phyloP scores from a whole-genome alignment of 305 asterid species.

The Fraxinus paxiana region DNA sequence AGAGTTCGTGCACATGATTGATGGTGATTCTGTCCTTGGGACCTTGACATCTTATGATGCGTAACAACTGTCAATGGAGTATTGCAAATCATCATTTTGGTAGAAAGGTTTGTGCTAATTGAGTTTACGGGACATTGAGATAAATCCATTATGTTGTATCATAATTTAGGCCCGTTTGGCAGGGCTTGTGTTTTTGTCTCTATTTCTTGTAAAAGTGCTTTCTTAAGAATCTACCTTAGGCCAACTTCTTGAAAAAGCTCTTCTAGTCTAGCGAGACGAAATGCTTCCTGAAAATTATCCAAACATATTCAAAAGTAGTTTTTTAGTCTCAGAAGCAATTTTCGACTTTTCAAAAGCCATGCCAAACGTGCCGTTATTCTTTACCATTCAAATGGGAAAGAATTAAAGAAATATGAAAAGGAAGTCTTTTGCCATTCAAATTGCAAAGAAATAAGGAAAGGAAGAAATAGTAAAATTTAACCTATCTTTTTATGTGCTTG shows the following conservation, averaged over 20 bases:
- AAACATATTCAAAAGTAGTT: not conserved
- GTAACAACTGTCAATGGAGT: not conserved
- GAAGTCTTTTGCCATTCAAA: not conserved
- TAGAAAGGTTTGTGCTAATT: not conserved
- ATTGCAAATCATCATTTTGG: not conserved
- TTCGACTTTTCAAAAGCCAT: not conserved
- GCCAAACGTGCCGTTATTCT: not conserved
- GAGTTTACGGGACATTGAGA: not conserved
- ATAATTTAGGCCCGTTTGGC: not conserved
- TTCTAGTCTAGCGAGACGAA: not conserved
- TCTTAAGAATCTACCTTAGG: not conserved
- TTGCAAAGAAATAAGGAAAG: not conserved
- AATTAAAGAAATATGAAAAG: not conserved
- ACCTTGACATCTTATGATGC: not conserved
- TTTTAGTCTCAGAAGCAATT: not conserved
- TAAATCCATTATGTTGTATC: not conserved
- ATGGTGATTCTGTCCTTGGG: not conserved
- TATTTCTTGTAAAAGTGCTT: not conserved
- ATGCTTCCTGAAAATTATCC: not conserved
- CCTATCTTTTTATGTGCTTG: not conserved
- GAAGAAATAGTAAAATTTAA: not conserved
- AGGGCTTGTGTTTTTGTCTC: not conserved
- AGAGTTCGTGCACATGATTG: not conserved
- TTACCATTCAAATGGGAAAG: not conserved
- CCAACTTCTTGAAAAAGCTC: not conserved